These are phyloP conservation scores for Obelidium mucronatum DNA, from an alignment of 192 early-diverging fungal genomes.

Conservation along the genomic window DNA sequence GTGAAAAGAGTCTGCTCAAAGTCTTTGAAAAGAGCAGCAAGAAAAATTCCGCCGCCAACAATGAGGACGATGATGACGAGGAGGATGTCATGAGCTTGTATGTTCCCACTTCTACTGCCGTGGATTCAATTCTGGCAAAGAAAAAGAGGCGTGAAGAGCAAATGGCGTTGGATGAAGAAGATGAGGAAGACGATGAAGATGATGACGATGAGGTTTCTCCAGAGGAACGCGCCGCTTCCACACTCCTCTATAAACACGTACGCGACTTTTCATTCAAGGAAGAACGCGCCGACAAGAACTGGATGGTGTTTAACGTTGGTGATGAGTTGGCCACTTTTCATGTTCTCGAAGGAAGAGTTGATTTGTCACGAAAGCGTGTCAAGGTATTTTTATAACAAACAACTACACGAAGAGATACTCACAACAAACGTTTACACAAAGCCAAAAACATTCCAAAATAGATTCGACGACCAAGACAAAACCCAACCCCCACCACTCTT, in stretches of 20 bases:
- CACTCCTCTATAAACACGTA: slow-evolving; percentile 20
- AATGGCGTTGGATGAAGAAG: slow-evolving; percentile 14
- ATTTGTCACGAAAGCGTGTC: slow-evolving; percentile 24
- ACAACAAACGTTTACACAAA: background rate
- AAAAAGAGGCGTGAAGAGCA: background rate
- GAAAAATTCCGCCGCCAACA: background rate
- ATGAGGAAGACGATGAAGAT: slow-evolving; percentile 37
- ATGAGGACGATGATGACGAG: background rate
- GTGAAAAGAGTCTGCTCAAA: background rate
- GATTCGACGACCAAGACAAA: background rate
- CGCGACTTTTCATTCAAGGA: slow-evolving; percentile 32
- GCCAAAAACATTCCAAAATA: background rate
- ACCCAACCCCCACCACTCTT: background rate
- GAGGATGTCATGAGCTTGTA: background rate
- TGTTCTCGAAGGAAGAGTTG: slow-evolving; percentile 14
- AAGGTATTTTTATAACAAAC: no score
- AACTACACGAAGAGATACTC: background rate
- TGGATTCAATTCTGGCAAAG: background rate
- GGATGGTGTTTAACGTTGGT: slow-evolving; percentile 20
- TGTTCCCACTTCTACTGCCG: background rate
- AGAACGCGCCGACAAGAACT: background rate
- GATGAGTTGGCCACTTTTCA: slow-evolving; percentile 32
- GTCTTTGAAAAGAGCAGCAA: background rate
- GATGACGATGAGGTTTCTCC: background rate
- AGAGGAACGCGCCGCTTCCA: background rate